Conservation (phyloP, 2,329 filamentous ascomycete species). For the Ceratocystis cubensis region DNA sequence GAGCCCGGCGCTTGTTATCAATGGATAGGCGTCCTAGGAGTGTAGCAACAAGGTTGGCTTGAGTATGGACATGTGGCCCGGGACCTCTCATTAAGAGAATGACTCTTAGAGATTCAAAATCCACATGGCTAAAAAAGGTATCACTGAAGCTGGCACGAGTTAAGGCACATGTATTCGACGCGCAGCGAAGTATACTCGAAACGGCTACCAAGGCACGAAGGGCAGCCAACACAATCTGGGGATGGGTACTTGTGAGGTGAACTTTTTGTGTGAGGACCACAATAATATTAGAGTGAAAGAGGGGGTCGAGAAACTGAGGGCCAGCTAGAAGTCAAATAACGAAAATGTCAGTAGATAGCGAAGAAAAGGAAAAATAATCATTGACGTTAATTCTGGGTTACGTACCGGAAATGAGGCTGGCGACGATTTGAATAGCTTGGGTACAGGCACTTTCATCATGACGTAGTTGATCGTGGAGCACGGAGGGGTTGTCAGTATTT, state of each 20-base stretch:
- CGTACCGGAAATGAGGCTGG: conserved; percentile 31
- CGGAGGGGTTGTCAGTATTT: background rate
- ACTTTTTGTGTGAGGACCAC: conserved; percentile 57
- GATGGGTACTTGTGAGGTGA: conserved; percentile 50
- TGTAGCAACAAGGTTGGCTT: conserved; percentile 10
- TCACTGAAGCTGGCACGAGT: background rate
- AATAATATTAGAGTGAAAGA: conserved; percentile 57
- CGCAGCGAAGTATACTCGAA: background rate
- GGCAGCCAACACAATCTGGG: conserved; percentile 57
- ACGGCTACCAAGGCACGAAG: conserved; percentile 42
- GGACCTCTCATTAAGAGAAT: conserved; percentile 3
- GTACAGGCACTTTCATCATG: conserved; percentile 29
- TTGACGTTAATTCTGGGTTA: background rate
- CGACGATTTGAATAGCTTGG: conserved; percentile 73
- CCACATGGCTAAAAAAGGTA: conserved; percentile 2
- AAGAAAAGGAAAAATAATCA: background rate
- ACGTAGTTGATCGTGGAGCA: conserved; percentile 1
- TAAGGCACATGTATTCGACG: conserved; percentile 9
- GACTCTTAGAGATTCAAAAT: background rate
- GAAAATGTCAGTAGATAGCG: conserved; percentile 1
- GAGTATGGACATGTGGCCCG: background rate
- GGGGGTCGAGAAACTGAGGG: conserved; percentile 60
- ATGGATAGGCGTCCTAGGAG: conserved; percentile 9
- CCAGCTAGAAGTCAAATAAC: conserved; percentile 45
- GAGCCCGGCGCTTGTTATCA: conserved; percentile 11